Evolutionary conservation across 768 basidiomycete genomes (phyloP).

Genomic region (Lactarius hatsudake): DNA sequence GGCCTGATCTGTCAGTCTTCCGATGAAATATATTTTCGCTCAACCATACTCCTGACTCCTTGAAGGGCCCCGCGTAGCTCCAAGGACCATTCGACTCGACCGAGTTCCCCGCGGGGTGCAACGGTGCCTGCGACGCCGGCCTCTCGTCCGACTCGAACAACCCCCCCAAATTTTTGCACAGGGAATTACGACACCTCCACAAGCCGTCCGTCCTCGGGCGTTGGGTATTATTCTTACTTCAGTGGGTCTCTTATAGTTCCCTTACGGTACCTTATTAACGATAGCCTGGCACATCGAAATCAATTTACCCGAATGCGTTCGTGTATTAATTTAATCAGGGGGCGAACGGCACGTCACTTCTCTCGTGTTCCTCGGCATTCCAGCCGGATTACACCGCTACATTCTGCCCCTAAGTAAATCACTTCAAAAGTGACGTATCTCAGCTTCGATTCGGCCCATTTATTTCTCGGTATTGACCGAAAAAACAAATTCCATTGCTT

Average conservation of each 20-base stretch:
- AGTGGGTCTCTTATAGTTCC: not conserved
- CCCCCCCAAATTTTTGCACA: constrained; percentile 63
- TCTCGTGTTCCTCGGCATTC: constrained; percentile 38
- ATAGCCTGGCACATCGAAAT: constrained; percentile 33
- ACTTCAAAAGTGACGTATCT: not conserved
- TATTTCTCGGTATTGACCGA: not conserved
- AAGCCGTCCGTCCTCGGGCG: constrained; percentile 54
- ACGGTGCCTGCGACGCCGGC: constrained; percentile 42
- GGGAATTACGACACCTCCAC: constrained; percentile 49
- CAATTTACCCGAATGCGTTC: constrained; percentile 45
- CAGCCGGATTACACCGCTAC: constrained; percentile 45
- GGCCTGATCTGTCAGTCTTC: constrained; percentile 34
- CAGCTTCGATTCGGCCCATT: not conserved
- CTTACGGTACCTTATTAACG: not conserved
- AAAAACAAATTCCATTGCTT: not conserved
- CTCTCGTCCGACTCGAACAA: constrained; percentile 43
- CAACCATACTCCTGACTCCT: not conserved
- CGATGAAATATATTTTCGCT: not conserved
- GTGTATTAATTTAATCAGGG: constrained; percentile 50
- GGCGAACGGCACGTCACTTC: constrained; percentile 43
- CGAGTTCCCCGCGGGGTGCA: constrained; percentile 43
- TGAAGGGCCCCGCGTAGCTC: constrained; percentile 35
- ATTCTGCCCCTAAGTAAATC: constrained; percentile 39
- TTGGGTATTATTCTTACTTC: constrained; percentile 35
- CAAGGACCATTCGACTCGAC: constrained; percentile 37